Conservation (phyloP, 73 alveolate genomes). For the Paraurostyla sp. region DNA sequence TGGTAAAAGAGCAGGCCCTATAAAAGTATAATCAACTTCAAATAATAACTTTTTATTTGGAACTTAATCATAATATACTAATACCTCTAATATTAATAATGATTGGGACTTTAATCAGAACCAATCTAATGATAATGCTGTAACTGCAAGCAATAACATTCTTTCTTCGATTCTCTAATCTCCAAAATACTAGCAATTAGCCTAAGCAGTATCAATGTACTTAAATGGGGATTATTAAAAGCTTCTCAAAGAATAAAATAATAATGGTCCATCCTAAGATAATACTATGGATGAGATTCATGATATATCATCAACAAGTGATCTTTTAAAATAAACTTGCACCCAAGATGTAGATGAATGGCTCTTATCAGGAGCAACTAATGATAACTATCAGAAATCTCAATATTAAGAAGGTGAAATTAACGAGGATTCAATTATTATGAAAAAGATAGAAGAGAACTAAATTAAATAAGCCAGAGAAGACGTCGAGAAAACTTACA, state of each 20-base stretch:
- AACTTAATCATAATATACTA: neutral
- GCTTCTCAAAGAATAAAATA: neutral
- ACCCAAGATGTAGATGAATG: slow-evolving; percentile 44
- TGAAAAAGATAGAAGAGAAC: slow-evolving; percentile 35
- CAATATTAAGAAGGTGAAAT: neutral
- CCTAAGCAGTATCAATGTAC: slow-evolving; percentile 24
- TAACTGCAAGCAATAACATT: no score
- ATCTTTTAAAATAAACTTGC: no score
- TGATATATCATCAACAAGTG: neutral
- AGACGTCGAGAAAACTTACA: neutral
- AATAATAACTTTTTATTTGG: slow-evolving; percentile 29
- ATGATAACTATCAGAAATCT: no score
- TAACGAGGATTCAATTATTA: neutral
- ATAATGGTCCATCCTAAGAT: no score
- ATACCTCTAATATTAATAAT: neutral
- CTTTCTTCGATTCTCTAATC: neutral
- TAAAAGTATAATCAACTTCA: neutral
- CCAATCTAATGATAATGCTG: neutral
- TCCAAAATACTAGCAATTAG: slow-evolving; percentile 3
- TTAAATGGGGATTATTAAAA: slow-evolving; percentile 37
- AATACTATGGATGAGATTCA: neutral
- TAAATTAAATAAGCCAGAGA: neutral
- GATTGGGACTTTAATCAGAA: slow-evolving; percentile 5
- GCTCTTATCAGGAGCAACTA: slow-evolving; percentile 22
- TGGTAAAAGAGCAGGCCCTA: slow-evolving; percentile 31